Evolutionary conservation across 2,329 filamentous ascomycete genomes (phyloP).

Genomic region (Sporothrix protearum): DNA sequence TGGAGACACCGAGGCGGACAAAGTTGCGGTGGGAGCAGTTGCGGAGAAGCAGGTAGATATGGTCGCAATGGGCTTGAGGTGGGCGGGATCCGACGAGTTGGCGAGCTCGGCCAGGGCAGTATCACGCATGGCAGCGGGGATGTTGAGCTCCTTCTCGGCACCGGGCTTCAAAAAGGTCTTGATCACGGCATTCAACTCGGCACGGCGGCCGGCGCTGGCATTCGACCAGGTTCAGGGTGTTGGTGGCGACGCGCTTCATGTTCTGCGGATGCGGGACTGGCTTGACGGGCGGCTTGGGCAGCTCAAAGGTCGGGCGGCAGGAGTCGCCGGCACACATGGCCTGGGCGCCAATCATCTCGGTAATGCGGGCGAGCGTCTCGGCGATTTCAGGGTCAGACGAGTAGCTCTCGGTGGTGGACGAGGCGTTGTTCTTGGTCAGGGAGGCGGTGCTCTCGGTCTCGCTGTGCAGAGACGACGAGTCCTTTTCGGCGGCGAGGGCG

Average conservation of each 20-base stretch:
- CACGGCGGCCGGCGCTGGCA: constrained; percentile 28
- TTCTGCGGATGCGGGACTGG: background rate
- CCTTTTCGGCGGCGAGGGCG: constrained; percentile 29
- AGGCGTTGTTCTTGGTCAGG: constrained; percentile 28
- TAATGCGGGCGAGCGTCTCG: constrained; percentile 33
- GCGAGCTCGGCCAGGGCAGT: constrained; percentile 39
- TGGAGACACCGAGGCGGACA: constrained; percentile 52
- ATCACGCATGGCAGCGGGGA: constrained; percentile 42
- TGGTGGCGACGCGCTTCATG: constrained; percentile 2
- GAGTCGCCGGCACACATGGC: constrained; percentile 30
- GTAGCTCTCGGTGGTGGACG: constrained; percentile 22
- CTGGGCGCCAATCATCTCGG: constrained; percentile 35
- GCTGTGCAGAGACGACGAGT: constrained; percentile 31
- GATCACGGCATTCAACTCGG: constrained; percentile 40
- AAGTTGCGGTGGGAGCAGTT: constrained; percentile 51
- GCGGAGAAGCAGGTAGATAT: constrained; percentile 45
- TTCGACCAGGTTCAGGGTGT: constrained; percentile 28
- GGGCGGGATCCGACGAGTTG: constrained; percentile 38
- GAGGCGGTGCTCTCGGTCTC: constrained; percentile 33
- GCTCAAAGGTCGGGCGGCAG: constrained; percentile 25
- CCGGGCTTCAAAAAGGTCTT: constrained; percentile 42
- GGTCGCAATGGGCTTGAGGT: constrained; percentile 45
- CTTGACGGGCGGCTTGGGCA: constrained; percentile 20
- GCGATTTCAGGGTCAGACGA: constrained; percentile 35
- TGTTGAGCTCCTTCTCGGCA: constrained; percentile 47